Evolutionary conservation across 345 rosid species (phyloP), one percentile per base, ranked within the genome.

Genomic region (Eucalyptus globulus): DNA sequence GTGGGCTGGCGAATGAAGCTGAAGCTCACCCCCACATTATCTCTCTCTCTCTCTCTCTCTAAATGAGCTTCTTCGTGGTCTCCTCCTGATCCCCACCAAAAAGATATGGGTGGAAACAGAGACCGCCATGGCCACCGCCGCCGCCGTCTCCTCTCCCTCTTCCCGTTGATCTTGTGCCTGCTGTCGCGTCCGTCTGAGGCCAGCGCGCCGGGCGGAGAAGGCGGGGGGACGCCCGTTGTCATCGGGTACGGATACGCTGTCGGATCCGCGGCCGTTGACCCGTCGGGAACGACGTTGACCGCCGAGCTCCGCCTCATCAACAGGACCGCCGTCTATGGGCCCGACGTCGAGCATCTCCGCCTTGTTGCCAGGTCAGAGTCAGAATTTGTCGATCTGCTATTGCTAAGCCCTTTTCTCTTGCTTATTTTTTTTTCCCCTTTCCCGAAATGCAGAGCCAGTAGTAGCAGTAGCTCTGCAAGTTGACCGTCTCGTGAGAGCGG

Each of bases 161-260:
- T 67, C 9, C 22, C 11, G 21, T 8, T 31, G 43, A 67, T 67
- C 80, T 16, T 16, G 40, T 67, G 43, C 80, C 80, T 67, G 22
- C 43, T 67, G 80, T 67, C 21, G 40, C 43, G 40, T 8, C 80
- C 22, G 6, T 67, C 43, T 15, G 80, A 31, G 80, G 80, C 11
- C 40, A 0, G 11, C 11, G 22, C 40, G 11, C 9, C 40, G 6
- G 40, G 80, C 6, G 11, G 40, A 14, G 76, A 16, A 67, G 76
- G 22, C 6, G 76, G 40, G 11, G 21, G 76, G 9, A n/a, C 37
- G 21, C 40, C 80, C 40, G 11, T 16, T 19, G 3, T 88, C 14
- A 88, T 93, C 53, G 96, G 96, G 67, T 94, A 91, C 72, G 96
- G 98, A 44, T 95, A 96, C 91, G 81, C 49, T n/a, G 86, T 94